Evolutionary conservation across 2,329 filamentous ascomycete species (phyloP).

Genomic region (Chaetomiaceae sp.): DNA sequence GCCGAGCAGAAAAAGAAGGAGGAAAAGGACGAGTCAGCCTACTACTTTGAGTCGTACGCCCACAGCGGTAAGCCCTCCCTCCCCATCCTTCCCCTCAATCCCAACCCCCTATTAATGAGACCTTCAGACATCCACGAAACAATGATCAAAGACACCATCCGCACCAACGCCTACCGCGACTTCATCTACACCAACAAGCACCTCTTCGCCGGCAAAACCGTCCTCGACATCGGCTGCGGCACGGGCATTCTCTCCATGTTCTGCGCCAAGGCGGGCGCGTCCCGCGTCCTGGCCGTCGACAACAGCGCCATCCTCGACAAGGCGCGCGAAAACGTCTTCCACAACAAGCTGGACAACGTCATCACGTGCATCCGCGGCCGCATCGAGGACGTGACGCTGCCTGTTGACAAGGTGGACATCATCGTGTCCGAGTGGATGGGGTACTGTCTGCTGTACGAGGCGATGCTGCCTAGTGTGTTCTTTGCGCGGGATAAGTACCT

Average conservation of each 20-base stretch:
- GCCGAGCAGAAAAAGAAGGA: constrained; percentile 30
- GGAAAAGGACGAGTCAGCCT: constrained; percentile 38
- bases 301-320: constrained; percentile 87
- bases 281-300: constrained; percentile 84
- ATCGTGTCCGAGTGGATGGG: constrained; percentile 99
- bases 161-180: constrained; percentile 88
- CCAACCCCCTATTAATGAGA: background rate
- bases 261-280: constrained; percentile 83
- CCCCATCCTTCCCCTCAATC: background rate
- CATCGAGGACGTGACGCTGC: constrained; percentile 79
- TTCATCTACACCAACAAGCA: constrained; percentile 92
- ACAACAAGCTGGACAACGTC: constrained; percentile 67
- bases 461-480: constrained; percentile 91
- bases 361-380: constrained; percentile 81
- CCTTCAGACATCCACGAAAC: constrained; percentile 79
- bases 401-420: constrained; percentile 79
- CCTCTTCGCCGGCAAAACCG: constrained; percentile 77
- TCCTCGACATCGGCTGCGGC: constrained; percentile 87
- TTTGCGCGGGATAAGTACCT: constrained; percentile 86
- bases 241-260: constrained; percentile 91
- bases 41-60: constrained; percentile 60
- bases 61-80: constrained; percentile 47
- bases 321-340: constrained; percentile 77
- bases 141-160: constrained; percentile 87
- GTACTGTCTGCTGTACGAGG: constrained; percentile 88